Evolutionary conservation across 768 basidiomycete species (phyloP).

Genomic region (Tulasnella sp.): DNA sequence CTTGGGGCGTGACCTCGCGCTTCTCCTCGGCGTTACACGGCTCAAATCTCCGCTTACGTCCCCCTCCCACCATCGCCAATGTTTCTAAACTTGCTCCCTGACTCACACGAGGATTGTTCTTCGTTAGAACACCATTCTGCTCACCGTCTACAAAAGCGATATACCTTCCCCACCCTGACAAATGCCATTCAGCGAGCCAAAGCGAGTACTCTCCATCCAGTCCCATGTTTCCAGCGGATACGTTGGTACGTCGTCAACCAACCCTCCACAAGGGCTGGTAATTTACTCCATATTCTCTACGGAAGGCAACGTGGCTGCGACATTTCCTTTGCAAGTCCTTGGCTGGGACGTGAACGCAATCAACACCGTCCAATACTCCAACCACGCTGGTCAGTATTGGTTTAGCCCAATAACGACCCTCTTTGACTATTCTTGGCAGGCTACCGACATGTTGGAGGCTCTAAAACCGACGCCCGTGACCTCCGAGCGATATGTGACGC

Average conservation of each 20-base stretch:
- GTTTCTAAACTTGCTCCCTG: background rate
- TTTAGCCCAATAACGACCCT: background rate
- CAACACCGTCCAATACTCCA: constrained; percentile 90
- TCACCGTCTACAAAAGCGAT: no score
- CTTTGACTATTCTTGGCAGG: constrained; percentile 35
- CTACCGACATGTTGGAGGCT: constrained; percentile 70
- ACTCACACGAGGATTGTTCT: background rate
- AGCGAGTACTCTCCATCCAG: constrained; percentile 74
- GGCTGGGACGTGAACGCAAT: constrained; percentile 96
- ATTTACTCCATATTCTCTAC: constrained; percentile 58
- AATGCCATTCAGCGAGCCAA: background rate
- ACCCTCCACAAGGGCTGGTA: constrained; percentile 32
- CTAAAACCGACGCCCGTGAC: constrained; percentile 64
- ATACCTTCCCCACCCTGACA: no score
- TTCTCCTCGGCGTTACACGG: background rate
- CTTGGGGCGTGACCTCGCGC: background rate
- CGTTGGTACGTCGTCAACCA: constrained; percentile 41
- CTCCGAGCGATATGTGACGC: constrained; percentile 59
- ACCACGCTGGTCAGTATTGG: constrained; percentile 61
- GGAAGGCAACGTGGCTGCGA: constrained; percentile 43
- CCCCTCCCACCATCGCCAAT: background rate
- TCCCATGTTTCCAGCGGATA: constrained; percentile 91
- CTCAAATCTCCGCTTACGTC: background rate
- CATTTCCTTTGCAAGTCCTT: constrained; percentile 44
- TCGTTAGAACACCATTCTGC: background rate